Percentiles rank a stretch among this genome's conserved stretches.
Conservation (phyloP, 2,329 filamentous ascomycete species). For the Aaosphaeria arxii region DNA sequence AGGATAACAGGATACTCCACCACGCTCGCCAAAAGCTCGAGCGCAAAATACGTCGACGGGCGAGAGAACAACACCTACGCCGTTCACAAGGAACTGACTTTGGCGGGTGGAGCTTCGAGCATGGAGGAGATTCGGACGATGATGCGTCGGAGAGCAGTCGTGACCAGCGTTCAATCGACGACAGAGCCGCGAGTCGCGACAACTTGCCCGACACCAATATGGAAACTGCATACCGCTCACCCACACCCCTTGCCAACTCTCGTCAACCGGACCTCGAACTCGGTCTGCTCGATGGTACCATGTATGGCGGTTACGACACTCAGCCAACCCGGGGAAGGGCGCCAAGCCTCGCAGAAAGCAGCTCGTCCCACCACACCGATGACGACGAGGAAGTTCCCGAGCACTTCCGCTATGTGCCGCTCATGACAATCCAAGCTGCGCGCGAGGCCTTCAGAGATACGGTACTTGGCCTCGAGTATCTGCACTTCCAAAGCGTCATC, state of each 20-base stretch:
- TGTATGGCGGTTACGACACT: slow-evolving; percentile 70
- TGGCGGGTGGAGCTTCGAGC: slow-evolving; percentile 81
- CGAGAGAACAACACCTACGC: slow-evolving; percentile 34
- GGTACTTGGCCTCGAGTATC: slow-evolving; percentile 86
- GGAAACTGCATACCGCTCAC: slow-evolving; percentile 33
- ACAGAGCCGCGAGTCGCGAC: slow-evolving; percentile 15
- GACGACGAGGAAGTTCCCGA: slow-evolving; percentile 65
- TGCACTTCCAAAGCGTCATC: slow-evolving; percentile 57
- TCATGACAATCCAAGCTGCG: slow-evolving; percentile 81
- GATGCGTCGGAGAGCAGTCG: slow-evolving; percentile 38
- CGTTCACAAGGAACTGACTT: slow-evolving; percentile 42
- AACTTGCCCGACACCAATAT: slow-evolving; percentile 21
- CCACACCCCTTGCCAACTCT: slow-evolving; percentile 14
- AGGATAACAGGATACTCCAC: slow-evolving; percentile 44
- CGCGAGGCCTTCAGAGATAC: slow-evolving; percentile 88
- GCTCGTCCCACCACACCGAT: slow-evolving; percentile 53
- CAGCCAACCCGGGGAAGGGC: slow-evolving; percentile 63
- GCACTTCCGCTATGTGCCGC: slow-evolving; percentile 89
- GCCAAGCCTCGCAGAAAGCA: slow-evolving; percentile 77
- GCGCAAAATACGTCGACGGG: slow-evolving; percentile 39
- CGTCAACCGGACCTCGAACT: slow-evolving; percentile 11
- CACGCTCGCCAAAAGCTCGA: slow-evolving; percentile 40
- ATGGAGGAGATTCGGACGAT: slow-evolving; percentile 62
- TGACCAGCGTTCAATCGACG: slow-evolving; percentile 17
- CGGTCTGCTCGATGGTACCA: slow-evolving; percentile 69